Evolutionary conservation across 306 rosid species (phyloP).

Genomic region (Potentilla sterilis): DNA sequence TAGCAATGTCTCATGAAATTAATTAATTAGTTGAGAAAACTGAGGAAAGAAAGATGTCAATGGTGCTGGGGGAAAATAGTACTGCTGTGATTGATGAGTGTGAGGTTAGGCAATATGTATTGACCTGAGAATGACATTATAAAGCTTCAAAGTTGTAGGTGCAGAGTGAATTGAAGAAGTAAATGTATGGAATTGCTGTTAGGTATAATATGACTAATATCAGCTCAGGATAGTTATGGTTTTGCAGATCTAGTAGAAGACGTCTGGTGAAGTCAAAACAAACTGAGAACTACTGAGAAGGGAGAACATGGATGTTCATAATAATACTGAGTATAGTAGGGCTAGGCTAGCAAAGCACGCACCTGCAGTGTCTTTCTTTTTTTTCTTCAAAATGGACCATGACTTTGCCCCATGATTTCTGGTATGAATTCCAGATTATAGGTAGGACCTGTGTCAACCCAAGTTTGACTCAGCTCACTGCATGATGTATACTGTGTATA

Average conservation of each 20-base stretch:
- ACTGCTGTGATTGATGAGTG: neutral
- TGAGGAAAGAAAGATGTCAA: no score
- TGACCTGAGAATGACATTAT: neutral
- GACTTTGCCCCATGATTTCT: neutral
- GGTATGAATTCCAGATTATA: neutral
- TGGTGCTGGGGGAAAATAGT: no score
- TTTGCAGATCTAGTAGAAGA: neutral
- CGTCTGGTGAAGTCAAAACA: neutral
- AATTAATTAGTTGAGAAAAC: no score
- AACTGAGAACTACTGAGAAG: neutral
- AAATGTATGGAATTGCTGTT: neutral
- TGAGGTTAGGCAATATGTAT: neutral
- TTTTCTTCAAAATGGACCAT: neutral
- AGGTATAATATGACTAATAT: neutral
- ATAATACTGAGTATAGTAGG: neutral
- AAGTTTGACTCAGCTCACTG: neutral
- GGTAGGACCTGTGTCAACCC: conserved; percentile 5
- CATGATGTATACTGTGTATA: neutral
- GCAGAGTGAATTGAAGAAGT: neutral
- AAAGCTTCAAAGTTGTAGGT: neutral
- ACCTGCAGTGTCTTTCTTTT: neutral
- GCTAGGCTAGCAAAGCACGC: neutral
- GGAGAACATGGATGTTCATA: neutral
- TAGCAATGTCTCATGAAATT: no score
- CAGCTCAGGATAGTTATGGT: neutral